Conservation (phyloP, 1,284 basidiomycete species). For the Grifola frondosa region DNA sequence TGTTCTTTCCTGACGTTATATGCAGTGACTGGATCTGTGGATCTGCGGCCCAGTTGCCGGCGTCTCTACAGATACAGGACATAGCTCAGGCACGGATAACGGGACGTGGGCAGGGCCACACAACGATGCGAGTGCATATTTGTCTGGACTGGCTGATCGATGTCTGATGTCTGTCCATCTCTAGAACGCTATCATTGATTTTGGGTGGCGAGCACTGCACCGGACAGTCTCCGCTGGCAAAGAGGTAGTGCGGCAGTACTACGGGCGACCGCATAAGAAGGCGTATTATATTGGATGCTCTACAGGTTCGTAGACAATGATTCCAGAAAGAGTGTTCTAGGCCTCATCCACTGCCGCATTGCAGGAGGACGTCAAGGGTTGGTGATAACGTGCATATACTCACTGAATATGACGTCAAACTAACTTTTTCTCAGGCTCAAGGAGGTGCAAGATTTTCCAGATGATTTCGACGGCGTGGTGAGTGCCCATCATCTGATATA, state of each 20-base stretch:
- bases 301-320: slow-evolving; percentile 21
- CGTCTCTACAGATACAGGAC: slow-evolving; percentile 29
- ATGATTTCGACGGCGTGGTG: slow-evolving; percentile 32
- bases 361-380: slow-evolving; percentile 29
- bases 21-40: background rate
- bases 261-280: slow-evolving; percentile 20
- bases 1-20: background rate
- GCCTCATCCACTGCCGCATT: background rate
- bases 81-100: slow-evolving; percentile 16
- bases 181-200: slow-evolving; percentile 32
- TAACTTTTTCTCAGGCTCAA: slow-evolving; percentile 19
- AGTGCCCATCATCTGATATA: slow-evolving; percentile 4
- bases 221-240: slow-evolving; percentile 28
- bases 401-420: background rate
- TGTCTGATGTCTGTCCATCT: too few relatives aligned
- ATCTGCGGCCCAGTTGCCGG: slow-evolving; percentile 25
- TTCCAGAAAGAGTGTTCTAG: too few relatives aligned
- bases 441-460: slow-evolving; percentile 28
- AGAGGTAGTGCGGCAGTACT: slow-evolving; percentile 27
- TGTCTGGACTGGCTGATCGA: slow-evolving; percentile 1
- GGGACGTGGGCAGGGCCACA: slow-evolving; percentile 28
- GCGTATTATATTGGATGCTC: slow-evolving; percentile 34
- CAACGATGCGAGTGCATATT: slow-evolving; percentile 23
- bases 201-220: slow-evolving; percentile 30
- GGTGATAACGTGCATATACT: background rate